Conservation (phyloP, 2,329 filamentous ascomycete species). For the Orbilia blumenaviensis region DNA sequence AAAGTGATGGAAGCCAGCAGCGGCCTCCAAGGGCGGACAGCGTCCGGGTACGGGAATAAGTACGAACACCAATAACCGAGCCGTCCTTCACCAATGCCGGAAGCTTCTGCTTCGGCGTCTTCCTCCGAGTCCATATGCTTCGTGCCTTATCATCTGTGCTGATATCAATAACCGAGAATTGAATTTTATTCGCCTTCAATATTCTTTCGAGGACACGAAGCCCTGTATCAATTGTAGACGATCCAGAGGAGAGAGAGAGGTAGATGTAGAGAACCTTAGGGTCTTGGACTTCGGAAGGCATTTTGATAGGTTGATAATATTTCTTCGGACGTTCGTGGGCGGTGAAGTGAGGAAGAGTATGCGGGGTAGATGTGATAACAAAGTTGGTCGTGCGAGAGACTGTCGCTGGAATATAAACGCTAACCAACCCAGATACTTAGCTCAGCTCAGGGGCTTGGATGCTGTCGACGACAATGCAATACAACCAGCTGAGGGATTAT, state of each 20-base stretch:
- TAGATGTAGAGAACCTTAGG: constrained; percentile 84
- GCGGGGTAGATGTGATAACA: constrained; percentile 6
- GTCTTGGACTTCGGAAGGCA: constrained; percentile 62
- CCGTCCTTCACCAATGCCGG: constrained; percentile 89
- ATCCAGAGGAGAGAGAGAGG: constrained; percentile 93
- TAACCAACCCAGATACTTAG: background rate
- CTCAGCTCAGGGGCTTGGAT: background rate
- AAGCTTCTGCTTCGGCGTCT: constrained; percentile 82
- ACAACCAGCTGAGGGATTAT: background rate
- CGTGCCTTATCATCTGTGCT: constrained; percentile 88
- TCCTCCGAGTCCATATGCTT: constrained; percentile 85
- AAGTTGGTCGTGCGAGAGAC: constrained; percentile 9
- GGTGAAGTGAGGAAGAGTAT: background rate
- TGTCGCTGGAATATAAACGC: background rate
- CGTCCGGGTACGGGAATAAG: too few species aligned
- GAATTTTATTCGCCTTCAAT: constrained; percentile 90
- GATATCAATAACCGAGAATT: constrained; percentile 90
- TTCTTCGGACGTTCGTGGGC: background rate
- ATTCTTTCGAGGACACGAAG: constrained; percentile 97
- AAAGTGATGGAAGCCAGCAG: background rate
- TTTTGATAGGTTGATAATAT: background rate
- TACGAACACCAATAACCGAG: constrained; percentile 80
- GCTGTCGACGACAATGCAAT: background rate
- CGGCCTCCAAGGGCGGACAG: too few species aligned
- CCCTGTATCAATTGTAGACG: constrained; percentile 93